Conservation (phyloP, 495 filamentous ascomycete species). For the Aspergillus haitiensis region DNA sequence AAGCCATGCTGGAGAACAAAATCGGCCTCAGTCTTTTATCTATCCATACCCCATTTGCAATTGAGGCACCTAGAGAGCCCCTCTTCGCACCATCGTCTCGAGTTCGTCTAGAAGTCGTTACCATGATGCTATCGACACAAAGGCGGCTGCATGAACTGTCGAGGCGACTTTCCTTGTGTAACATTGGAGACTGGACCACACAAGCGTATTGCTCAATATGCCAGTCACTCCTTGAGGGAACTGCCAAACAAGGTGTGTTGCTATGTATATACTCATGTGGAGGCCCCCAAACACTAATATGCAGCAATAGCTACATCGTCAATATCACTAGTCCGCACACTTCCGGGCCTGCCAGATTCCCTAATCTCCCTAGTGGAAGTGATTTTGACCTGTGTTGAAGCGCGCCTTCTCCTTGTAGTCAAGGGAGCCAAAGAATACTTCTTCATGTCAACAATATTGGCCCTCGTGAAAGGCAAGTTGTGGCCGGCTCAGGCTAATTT, state of each 20-base stretch:
- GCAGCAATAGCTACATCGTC: constrained; percentile 15
- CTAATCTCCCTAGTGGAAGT: constrained; percentile 40
- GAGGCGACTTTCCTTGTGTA: constrained; percentile 37
- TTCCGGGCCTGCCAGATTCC: constrained; percentile 40
- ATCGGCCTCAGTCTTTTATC: constrained; percentile 40
- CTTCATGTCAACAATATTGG: constrained; percentile 44
- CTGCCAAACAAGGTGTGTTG: constrained; percentile 17
- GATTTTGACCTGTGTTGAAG: constrained; percentile 37
- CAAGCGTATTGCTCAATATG: constrained; percentile 42
- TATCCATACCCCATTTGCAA: constrained; percentile 47
- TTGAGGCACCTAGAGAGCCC: constrained; percentile 37
- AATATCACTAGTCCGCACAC: constrained; percentile 29
- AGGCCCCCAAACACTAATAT: neutral
- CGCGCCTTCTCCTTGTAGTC: constrained; percentile 36
- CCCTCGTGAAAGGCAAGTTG: constrained; percentile 40
- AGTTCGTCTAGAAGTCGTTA: constrained; percentile 40
- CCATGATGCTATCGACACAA: constrained; percentile 43
- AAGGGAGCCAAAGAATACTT: constrained; percentile 51
- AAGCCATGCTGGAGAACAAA: constrained; percentile 39
- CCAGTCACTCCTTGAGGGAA: constrained; percentile 35
- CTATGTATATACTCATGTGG: neutral
- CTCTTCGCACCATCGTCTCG: constrained; percentile 44
- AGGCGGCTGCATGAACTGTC: constrained; percentile 38
- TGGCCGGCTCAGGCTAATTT: constrained; percentile 40
- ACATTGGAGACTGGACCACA: constrained; percentile 44